A percentile compares a stretch with the other conserved stretches of the same genome.
phyloP scores from a whole-genome alignment of 2,329 filamentous ascomycete species.

The Gnomoniopsis smithogilvyi region DNA sequence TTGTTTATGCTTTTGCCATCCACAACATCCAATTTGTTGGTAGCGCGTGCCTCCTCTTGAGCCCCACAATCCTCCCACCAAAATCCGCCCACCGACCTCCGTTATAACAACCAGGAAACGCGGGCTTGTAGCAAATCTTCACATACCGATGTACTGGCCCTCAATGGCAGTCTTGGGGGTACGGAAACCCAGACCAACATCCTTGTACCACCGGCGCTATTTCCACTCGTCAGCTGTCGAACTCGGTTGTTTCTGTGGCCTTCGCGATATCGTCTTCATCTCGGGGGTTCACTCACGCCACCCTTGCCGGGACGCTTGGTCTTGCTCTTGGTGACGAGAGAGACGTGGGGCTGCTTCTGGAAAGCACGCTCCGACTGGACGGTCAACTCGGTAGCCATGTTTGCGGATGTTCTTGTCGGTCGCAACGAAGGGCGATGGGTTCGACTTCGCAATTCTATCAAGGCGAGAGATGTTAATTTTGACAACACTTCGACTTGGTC shows the following conservation, averaged over 20 bases:
- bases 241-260: not conserved
- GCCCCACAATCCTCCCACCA: not conserved
- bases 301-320: conserved; percentile 85
- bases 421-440: conserved; percentile 34
- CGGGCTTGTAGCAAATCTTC: conserved; percentile 17
- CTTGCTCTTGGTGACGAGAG: conserved; percentile 96
- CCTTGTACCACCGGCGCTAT: conserved; percentile 76
- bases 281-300: conserved; percentile 67
- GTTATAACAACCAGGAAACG: not conserved
- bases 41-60: not conserved
- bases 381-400: conserved; percentile 97
- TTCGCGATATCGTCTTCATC: not conserved
- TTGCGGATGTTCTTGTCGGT: conserved; percentile 45
- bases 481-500: conserved; percentile 20
- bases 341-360: conserved; percentile 99
- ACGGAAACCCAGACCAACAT: conserved; percentile 98
- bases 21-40: not conserved
- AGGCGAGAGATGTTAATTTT: conserved; percentile 28
- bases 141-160: conserved; percentile 97
- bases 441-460: conserved; percentile 22
- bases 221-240: conserved; percentile 8
- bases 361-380: conserved; percentile 99
- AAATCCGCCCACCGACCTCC: not conserved
- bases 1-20: not conserved
- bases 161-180: conserved; percentile 99